These are phyloP conservation scores for Dioszegia crocea DNA, from an alignment of 768 basidiomycete genomes.

Conservation along the genomic window DNA sequence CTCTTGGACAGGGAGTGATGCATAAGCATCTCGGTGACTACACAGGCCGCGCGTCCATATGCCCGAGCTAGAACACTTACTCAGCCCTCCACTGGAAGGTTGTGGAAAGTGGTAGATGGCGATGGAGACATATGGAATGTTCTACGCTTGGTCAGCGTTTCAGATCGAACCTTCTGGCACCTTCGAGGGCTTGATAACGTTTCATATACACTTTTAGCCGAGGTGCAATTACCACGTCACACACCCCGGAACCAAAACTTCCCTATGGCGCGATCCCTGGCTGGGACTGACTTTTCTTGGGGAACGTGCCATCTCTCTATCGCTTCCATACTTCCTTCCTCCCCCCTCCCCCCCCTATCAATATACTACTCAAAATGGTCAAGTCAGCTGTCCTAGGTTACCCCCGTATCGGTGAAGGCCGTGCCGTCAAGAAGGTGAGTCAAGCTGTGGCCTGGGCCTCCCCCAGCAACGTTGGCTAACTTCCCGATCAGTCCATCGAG, in stretches of 20 bases:
- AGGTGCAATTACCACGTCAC: background rate
- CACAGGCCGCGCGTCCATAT: slow-evolving; percentile 2
- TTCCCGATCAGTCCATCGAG: slow-evolving; percentile 71
- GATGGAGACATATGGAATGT: background rate
- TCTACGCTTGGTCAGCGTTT: slow-evolving; percentile 3
- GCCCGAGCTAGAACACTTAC: background rate
- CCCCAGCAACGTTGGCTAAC: too few relatives aligned
- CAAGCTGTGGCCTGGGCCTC: background rate
- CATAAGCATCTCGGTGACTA: background rate
- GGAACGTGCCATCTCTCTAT: slow-evolving; percentile 11
- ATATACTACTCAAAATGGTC: slow-evolving; percentile 56
- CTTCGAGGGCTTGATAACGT: background rate
- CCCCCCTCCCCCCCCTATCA: slow-evolving; percentile 13
- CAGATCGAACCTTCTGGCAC: background rate
- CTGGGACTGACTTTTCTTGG: too few relatives aligned
- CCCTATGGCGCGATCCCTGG: too few relatives aligned
- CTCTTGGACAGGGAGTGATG: background rate
- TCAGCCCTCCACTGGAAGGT: background rate
- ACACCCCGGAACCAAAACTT: too few relatives aligned
- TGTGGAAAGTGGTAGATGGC: background rate
- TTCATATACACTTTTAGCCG: too few relatives aligned
- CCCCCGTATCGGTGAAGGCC: slow-evolving; percentile 73
- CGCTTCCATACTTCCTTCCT: slow-evolving; percentile 23
- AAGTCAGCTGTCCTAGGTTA: slow-evolving; percentile 82
- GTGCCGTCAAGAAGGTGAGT: slow-evolving; percentile 39